A percentile compares a stretch with the other conserved stretches of the same genome.
phyloP scores from a whole-genome alignment of 345 rosid genomes.

The Eucalyptus cladocalyx region DNA sequence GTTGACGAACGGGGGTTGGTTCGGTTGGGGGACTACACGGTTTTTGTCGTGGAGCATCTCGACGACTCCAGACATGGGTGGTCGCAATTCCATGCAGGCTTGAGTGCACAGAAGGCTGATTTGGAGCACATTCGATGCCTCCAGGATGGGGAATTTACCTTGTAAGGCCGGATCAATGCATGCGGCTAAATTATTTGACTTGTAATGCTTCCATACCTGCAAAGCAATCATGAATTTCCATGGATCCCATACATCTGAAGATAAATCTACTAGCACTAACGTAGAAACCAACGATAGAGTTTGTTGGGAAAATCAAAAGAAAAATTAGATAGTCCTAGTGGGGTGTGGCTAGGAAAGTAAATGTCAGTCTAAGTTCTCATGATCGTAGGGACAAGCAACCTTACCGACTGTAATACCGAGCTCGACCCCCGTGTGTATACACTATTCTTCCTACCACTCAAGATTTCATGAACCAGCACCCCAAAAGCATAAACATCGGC shows the following conservation, averaged over 20 bases:
- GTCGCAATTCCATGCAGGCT: constrained; percentile 44
- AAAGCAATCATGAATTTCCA: neutral
- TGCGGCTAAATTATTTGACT: constrained; percentile 7
- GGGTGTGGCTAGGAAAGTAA: neutral
- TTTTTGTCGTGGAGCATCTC: constrained; percentile 28
- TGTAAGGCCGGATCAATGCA: constrained; percentile 29
- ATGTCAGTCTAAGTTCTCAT: neutral
- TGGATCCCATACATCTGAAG: neutral
- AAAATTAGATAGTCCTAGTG: neutral
- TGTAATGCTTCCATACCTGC: constrained; percentile 67
- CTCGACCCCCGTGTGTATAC: constrained; percentile 34
- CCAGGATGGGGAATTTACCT: constrained; percentile 11
- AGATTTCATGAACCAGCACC: constrained; percentile 55
- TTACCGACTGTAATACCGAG: constrained; percentile 40
- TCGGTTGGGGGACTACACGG: constrained; percentile 28
- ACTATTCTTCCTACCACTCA: constrained; percentile 48
- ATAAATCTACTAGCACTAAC: neutral
- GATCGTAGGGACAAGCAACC: neutral
- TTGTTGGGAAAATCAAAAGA: neutral
- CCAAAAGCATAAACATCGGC: constrained; percentile 80
- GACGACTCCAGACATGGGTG: constrained; percentile 44
- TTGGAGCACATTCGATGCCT: constrained; percentile 39
- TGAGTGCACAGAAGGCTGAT: constrained; percentile 70
- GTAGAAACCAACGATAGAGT: neutral
- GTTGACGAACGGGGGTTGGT: constrained; percentile 75